Evolutionary conservation across 192 early-diverging fungal species (phyloP), one percentile per base, ranked within the genome.

Genomic region (Umbelopsis sp.): DNA sequence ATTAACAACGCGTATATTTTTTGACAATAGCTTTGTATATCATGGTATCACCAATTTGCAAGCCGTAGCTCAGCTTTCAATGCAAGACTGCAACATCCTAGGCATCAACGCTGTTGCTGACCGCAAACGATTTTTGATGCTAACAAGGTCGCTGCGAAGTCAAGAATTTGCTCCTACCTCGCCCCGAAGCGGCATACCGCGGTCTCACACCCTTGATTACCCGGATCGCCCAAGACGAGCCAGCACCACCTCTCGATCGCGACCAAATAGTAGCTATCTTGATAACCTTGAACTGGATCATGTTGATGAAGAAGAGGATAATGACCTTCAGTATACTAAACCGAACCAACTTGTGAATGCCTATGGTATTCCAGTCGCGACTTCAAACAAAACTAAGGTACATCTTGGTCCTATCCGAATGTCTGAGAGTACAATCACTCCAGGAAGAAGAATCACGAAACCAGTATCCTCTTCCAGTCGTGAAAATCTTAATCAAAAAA

Each of bases 401-500:
- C 27, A 30, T 35, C 12, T 61, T n/a, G 55, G 55, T 35, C 27
- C 55, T 35, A 61, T 61, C 13, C 55, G 55, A 2, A 61, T 61
- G 55, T 16, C 27, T 13, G 55, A 61, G 37, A 41, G 37, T 7
- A 16, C 55, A 16, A 33, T 61, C 25, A 37, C 55, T 18, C 7
- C 55, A 13, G 27, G 27, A 6, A 25, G 27, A 7, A 61, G 35
- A 61, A 12, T 61, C 7, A 16, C 55, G 15, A 33, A 25, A 4
- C 55, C 55, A 35, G 2, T 13, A 12, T 27, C 55, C 35, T 21
- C 67, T 11, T 13, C 68, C 3, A 27, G 55, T 51, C 70, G 46
- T 41, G 75, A 78, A 23, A 85, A 89, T 65, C 81, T 92, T 49
- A 82, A 78, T 27, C 93, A 95, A 71, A 86, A 92, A 61, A 98